Base-by-base conservation (phyloP, 116 monocot genomes). In the Cymodocea nodosa region DNA sequence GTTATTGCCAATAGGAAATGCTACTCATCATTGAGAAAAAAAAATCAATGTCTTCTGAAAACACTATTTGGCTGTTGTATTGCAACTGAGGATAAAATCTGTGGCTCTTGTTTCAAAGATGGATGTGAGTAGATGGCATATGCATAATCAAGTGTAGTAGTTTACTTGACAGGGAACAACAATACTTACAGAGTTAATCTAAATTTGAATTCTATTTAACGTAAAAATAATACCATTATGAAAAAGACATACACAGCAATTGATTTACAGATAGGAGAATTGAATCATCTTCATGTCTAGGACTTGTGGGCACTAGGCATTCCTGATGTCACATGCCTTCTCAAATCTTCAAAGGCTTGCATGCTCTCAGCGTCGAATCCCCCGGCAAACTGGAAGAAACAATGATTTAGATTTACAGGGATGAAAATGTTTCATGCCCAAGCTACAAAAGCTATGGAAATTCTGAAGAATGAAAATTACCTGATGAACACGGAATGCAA, bases 401-500 rank as follows among this genome's bases (percentile, higher is more conserved):
- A 49, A 15, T 65, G 24, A 3, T 23, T 65, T 51, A 50, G 51
- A 19, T 65, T 60, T 0, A n/a, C 15, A 22, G 5, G 35, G 15
- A 5, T 19, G 22, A 35, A 67, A 35, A 23, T 0, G n/a, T 16
- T 53, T 9, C 5, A 18, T 15, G 36, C 48, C 5, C 0, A 63
- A 11, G 19, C 30, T 30, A 4, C 18, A 22, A 7, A 63, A 63
- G 2, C 16, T 30, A 54, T 15, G 34, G 24, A 25, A 35, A 11
- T 64, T 64, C 4, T 44, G 50, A 64, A 39, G 30, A 30, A 50
- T 36, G 10, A 6, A 20, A 5, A 14, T 51, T 77, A 89, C 94
- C 90, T 94, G 94, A 79, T 94, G 94, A 65, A 87, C 94, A 22
- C 94, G 65, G 80, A 94, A 94, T 64, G 94, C 94, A 70, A 94